Percentiles rank a stretch among this genome's conserved stretches.
Conservation (phyloP, 2,329 filamentous ascomycete genomes). For the Colletotrichum sp. region DNA sequence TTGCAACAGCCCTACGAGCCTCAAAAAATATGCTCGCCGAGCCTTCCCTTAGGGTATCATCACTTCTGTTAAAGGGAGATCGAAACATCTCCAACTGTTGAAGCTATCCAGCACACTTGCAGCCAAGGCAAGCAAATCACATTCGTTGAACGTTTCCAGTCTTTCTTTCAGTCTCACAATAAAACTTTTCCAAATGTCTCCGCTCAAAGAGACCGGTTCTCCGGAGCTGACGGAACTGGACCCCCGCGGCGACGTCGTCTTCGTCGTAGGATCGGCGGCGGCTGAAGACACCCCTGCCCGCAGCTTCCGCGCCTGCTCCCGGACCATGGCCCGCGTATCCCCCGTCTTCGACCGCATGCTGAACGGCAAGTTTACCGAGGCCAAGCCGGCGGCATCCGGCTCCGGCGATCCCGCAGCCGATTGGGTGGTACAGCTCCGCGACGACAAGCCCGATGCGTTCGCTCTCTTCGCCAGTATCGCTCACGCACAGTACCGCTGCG, state of each 20-base stretch:
- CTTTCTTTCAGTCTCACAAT: background rate
- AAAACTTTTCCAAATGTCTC: background rate
- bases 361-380: conserved; percentile 29
- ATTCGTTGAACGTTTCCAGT: background rate
- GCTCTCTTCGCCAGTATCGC: conserved; percentile 34
- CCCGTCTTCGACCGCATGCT: conserved; percentile 34
- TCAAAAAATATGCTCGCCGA: background rate
- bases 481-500: conserved; percentile 30
- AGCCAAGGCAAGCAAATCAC: background rate
- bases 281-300: background rate
- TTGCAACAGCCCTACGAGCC: background rate
- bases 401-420: background rate
- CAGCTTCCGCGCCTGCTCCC: conserved; percentile 30
- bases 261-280: background rate
- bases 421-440: conserved; percentile 32
- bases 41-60: background rate
- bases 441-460: conserved; percentile 33
- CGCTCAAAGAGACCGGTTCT: background rate
- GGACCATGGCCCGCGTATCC: conserved; percentile 29
- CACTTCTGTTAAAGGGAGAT: background rate
- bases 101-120: background rate
- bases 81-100: background rate
- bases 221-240: conserved; percentile 2
- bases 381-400: conserved; percentile 12
- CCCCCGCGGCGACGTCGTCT: background rate